phyloP scores from a whole-genome alignment of 2,329 filamentous ascomycete genomes.

The Botrytis paeoniae region DNA sequence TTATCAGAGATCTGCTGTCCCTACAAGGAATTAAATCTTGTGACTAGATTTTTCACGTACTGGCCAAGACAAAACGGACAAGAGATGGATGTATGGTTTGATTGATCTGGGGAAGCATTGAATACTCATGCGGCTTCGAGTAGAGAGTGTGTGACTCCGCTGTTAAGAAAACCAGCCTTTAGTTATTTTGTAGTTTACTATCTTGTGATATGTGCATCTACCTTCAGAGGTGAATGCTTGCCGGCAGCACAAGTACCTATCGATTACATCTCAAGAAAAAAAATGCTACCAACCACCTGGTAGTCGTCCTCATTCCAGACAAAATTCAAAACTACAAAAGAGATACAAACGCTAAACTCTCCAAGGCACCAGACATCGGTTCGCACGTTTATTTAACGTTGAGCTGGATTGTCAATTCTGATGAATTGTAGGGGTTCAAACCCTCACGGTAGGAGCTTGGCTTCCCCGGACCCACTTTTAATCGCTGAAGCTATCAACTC shows the following conservation, averaged over 20 bases:
- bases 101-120: not conserved
- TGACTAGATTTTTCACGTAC: not conserved
- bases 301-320: not conserved
- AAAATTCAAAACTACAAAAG: not conserved
- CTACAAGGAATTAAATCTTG: not conserved
- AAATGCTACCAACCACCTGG: not conserved
- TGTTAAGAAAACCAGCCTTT: rapidly evolving
- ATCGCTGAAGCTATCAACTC: not conserved
- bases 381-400: too few species aligned
- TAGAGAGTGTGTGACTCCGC: not conserved
- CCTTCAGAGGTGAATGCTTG: too few species aligned
- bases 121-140: not conserved
- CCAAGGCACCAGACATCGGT: not conserved
- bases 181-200: not conserved
- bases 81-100: not conserved
- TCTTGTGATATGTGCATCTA: not conserved
- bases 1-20: not conserved
- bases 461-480: not conserved
- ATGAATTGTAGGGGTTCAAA: not conserved
- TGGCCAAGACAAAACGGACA: not conserved
- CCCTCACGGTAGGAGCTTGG: not conserved
- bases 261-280: not conserved
- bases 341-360: not conserved
- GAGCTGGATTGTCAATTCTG: not conserved
- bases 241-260: not conserved